Conservation (phyloP, 129 eudicot genomes). For the Flaveria brownii region DNA sequence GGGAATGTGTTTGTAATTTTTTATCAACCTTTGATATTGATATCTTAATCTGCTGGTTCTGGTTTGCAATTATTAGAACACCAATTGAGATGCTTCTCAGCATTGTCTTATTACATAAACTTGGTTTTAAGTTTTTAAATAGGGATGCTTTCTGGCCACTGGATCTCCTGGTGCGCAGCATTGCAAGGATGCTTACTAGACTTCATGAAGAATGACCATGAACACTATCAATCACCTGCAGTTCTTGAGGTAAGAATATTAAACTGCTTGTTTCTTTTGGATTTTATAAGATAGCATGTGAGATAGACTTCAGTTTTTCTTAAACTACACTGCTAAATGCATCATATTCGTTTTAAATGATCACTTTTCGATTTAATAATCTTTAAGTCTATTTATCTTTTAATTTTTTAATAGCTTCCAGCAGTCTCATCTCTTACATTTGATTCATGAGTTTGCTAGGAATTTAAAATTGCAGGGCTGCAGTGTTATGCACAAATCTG, state of each 20-base stretch:
- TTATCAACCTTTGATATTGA: not conserved
- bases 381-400: not conserved
- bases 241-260: conserved; percentile 17
- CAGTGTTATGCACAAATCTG: too few species aligned
- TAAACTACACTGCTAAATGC: not conserved
- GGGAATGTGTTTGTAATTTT: not conserved
- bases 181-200: conserved; percentile 18
- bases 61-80: not conserved
- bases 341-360: not conserved
- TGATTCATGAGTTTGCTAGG: too few species aligned
- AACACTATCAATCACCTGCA: conserved; percentile 14
- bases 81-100: not conserved
- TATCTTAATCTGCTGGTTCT: not conserved
- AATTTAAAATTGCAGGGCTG: too few species aligned
- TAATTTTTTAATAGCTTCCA: too few species aligned
- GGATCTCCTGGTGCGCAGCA: conserved; percentile 6
- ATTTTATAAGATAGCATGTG: not conserved
- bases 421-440: too few species aligned
- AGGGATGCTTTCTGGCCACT: conserved; percentile 2
- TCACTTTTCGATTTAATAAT: not conserved
- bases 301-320: not conserved
- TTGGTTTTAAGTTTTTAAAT: not conserved
- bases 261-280: not conserved
- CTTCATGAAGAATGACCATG: conserved; percentile 14
- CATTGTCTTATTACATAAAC: conserved; percentile 1